These are phyloP conservation scores for Porphyrellus cyaneotinctus DNA, from an alignment of 768 basidiomycete genomes.

Conservation along the genomic window DNA sequence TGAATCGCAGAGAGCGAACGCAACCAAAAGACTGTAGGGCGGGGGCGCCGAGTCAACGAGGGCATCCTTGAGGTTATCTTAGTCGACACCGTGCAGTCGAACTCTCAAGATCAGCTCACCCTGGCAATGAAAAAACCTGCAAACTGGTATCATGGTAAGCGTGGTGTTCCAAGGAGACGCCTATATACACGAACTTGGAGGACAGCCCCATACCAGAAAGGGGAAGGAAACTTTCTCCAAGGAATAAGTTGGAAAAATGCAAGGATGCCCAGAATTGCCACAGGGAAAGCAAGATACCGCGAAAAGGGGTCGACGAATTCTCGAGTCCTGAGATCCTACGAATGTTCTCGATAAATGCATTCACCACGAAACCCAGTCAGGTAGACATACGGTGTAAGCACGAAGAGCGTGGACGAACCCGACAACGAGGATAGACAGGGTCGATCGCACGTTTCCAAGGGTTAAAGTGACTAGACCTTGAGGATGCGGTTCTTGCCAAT, in stretches of 20 bases:
- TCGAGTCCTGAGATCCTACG: slow-evolving; percentile 20
- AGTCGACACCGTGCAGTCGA: background rate
- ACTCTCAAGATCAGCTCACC: slow-evolving; percentile 11
- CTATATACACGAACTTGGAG: slow-evolving; percentile 32
- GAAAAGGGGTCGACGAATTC: slow-evolving; percentile 20
- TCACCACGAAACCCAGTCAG: background rate
- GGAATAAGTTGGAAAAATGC: slow-evolving; percentile 15
- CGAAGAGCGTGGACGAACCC: slow-evolving; percentile 13
- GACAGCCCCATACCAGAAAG: slow-evolving; percentile 30
- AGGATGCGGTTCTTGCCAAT: slow-evolving; percentile 4
- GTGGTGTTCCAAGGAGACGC: background rate
- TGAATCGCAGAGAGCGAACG: slow-evolving; percentile 20
- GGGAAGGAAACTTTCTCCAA: slow-evolving; percentile 17
- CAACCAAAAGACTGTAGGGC: slow-evolving; percentile 12
- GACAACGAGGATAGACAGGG: slow-evolving; percentile 12
- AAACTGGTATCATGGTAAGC: slow-evolving; percentile 21
- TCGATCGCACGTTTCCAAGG: slow-evolving; percentile 12
- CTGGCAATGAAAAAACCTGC: slow-evolving; percentile 32
- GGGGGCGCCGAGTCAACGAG: slow-evolving; percentile 11
- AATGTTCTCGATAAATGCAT: background rate
- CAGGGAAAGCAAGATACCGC: slow-evolving; percentile 23
- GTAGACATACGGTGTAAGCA: slow-evolving; percentile 19
- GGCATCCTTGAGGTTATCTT: slow-evolving; percentile 14
- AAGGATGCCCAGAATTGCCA: slow-evolving; percentile 20
- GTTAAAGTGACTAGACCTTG: background rate